These are phyloP conservation scores for Tolypocladium ophioglossoides DNA, from an alignment of 2,329 filamentous ascomycete genomes.

Conservation along the genomic window DNA sequence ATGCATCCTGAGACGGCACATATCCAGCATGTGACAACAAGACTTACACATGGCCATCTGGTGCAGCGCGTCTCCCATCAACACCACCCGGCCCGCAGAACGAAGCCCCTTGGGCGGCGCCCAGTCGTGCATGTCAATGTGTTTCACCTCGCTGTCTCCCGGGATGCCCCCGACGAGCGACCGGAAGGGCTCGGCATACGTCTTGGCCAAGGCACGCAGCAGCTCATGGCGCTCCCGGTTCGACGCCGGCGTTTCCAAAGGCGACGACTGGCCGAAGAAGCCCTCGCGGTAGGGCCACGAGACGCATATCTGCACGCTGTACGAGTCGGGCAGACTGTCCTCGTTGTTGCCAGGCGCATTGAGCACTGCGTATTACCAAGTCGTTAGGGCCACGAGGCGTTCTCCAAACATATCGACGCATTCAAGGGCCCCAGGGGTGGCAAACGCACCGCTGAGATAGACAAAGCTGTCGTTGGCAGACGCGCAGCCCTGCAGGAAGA, in stretches of 20 bases:
- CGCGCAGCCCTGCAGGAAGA: conserved; percentile 43
- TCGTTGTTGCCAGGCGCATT: conserved; percentile 34
- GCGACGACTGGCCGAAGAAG: conserved; percentile 17
- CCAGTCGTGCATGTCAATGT: conserved; percentile 38
- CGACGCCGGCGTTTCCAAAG: conserved; percentile 28
- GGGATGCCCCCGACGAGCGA: conserved; percentile 30
- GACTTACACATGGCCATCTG: conserved; percentile 49
- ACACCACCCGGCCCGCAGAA: conserved; percentile 27
- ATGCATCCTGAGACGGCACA: too few species aligned
- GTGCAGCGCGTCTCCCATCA: conserved; percentile 46
- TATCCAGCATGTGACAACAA: too few species aligned
- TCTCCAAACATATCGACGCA: neutral
- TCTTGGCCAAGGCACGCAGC: conserved; percentile 30
- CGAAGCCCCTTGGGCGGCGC: conserved; percentile 25
- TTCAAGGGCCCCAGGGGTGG: neutral
- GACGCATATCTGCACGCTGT: conserved; percentile 37
- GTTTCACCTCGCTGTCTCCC: conserved; percentile 28
- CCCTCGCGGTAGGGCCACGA: conserved; percentile 36
- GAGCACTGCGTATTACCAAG: conserved; percentile 29
- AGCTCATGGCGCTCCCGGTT: conserved; percentile 27
- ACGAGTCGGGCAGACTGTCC: conserved; percentile 19
- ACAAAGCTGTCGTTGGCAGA: conserved; percentile 39
- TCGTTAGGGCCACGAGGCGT: neutral
- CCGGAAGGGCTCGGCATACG: conserved; percentile 40
- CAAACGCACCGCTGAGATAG: conserved; percentile 37